Percentiles rank a stretch among this genome's conserved stretches.
Conservation (phyloP, 2,329 filamentous ascomycete species). For the Pyrenophora graminea region DNA sequence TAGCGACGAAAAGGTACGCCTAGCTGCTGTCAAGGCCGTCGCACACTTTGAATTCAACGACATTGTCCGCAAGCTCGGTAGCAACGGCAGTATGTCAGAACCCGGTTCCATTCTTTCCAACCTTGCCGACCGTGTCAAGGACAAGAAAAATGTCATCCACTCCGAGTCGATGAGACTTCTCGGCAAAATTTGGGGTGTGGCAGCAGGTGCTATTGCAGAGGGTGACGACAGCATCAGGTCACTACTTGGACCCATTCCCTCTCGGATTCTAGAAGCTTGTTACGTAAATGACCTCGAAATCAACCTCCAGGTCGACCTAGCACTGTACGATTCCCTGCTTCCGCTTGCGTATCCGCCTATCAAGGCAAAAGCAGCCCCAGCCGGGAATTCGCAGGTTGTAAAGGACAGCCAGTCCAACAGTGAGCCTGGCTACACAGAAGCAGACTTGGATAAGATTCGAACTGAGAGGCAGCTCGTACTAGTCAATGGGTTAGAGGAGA, state of each 20-base stretch:
- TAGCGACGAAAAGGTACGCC: constrained; percentile 84
- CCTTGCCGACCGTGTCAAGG: constrained; percentile 85
- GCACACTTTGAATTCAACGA: constrained; percentile 79
- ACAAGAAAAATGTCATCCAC: constrained; percentile 79
- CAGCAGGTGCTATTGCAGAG: constrained; percentile 80
- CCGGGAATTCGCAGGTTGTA: constrained; percentile 63
- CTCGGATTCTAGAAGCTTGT: constrained; percentile 81
- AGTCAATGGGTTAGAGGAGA: constrained; percentile 74
- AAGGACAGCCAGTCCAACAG: constrained; percentile 60
- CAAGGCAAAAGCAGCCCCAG: constrained; percentile 57
- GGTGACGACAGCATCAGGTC: constrained; percentile 76
- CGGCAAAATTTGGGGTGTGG: constrained; percentile 90
- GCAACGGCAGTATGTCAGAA: constrained; percentile 73
- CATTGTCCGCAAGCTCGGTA: constrained; percentile 79
- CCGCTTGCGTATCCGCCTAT: constrained; percentile 83
- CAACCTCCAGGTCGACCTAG: constrained; percentile 80
- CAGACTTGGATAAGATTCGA: constrained; percentile 75
- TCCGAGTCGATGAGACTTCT: constrained; percentile 85
- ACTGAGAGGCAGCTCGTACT: constrained; percentile 83
- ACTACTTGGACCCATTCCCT: constrained; percentile 80
- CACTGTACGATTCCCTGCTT: constrained; percentile 85
- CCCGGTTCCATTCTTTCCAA: constrained; percentile 78
- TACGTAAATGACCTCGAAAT: constrained; percentile 90
- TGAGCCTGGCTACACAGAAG: constrained; percentile 49
- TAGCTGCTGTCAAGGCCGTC: constrained; percentile 85